Evolutionary conservation across 2,329 filamentous ascomycete species (phyloP).

Genomic region (Xylaria sp.): DNA sequence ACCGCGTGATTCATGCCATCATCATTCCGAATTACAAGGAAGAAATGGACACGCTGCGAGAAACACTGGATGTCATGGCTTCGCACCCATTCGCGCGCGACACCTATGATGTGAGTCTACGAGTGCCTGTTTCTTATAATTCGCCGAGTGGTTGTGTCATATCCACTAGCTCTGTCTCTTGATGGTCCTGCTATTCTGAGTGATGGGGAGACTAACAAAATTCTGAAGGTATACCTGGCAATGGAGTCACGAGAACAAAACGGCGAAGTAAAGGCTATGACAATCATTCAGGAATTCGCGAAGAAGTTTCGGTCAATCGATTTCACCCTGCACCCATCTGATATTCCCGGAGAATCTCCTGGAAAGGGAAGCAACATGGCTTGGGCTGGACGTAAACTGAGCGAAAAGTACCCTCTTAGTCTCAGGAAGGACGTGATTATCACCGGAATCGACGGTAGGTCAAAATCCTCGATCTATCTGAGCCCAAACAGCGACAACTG

Average conservation of each 20-base stretch:
- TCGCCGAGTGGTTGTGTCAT: background rate
- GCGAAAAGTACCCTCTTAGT: constrained; percentile 65
- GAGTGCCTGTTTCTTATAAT: background rate
- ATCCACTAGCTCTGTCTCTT: background rate
- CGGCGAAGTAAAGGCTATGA: constrained; percentile 68
- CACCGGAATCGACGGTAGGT: constrained; percentile 77
- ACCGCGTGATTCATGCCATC: constrained; percentile 70
- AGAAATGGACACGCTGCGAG: constrained; percentile 72
- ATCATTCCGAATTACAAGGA: constrained; percentile 81
- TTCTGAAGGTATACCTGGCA: constrained; percentile 71
- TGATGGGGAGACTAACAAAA: constrained; percentile 27
- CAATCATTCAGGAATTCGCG: constrained; percentile 69
- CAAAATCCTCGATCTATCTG: background rate
- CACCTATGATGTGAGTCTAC: constrained; percentile 73
- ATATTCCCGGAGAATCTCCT: constrained; percentile 73
- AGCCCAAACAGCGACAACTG: background rate
- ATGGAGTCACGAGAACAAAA: constrained; percentile 76
- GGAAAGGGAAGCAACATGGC: constrained; percentile 80
- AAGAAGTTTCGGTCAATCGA: constrained; percentile 74
- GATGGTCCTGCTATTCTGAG: background rate
- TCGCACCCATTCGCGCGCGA: constrained; percentile 71
- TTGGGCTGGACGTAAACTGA: constrained; percentile 74
- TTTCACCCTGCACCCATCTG: constrained; percentile 73
- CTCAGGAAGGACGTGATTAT: constrained; percentile 71
- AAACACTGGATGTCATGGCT: constrained; percentile 75